phyloP scores from a whole-genome alignment of 768 basidiomycete genomes.

The Podaxis sp. region DNA sequence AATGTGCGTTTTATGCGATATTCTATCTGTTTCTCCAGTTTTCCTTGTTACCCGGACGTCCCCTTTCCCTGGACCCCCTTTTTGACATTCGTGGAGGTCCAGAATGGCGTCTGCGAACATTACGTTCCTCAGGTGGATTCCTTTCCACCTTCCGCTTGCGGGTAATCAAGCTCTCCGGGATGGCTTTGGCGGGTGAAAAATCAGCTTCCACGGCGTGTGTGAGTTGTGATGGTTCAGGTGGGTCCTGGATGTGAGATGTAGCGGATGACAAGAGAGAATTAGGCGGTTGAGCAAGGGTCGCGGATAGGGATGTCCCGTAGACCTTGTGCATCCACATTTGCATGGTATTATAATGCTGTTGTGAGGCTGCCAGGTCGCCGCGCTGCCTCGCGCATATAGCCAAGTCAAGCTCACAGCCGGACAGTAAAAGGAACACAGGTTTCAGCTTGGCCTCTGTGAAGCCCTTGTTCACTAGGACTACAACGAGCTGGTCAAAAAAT shows the following conservation, averaged over 20 bases:
- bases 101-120: conserved; percentile 38
- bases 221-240: not conserved
- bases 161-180: not conserved
- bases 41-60: conserved; percentile 24
- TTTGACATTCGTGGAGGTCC: conserved; percentile 32
- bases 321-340: conserved; percentile 48
- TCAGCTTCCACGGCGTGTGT: not conserved
- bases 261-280: not conserved
- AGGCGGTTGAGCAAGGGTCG: not conserved
- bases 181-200: not conserved
- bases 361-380: conserved; percentile 26
- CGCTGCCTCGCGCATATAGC: conserved; percentile 30
- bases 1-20: conserved; percentile 12
- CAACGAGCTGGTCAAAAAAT: conserved; percentile 7
- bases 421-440: conserved; percentile 52
- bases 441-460: conserved; percentile 39
- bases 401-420: conserved; percentile 54
- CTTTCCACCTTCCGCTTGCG: not conserved
- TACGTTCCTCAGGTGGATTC: not conserved
- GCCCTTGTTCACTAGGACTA: conserved; percentile 41
- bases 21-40: not conserved
- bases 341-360: conserved; percentile 38
- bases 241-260: not conserved
- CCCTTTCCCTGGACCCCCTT: conserved; percentile 27
- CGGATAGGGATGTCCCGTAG: conserved; percentile 32